Evolutionary conservation across 2,329 filamentous ascomycete species (phyloP).

Genomic region (Penicillium sp.): DNA sequence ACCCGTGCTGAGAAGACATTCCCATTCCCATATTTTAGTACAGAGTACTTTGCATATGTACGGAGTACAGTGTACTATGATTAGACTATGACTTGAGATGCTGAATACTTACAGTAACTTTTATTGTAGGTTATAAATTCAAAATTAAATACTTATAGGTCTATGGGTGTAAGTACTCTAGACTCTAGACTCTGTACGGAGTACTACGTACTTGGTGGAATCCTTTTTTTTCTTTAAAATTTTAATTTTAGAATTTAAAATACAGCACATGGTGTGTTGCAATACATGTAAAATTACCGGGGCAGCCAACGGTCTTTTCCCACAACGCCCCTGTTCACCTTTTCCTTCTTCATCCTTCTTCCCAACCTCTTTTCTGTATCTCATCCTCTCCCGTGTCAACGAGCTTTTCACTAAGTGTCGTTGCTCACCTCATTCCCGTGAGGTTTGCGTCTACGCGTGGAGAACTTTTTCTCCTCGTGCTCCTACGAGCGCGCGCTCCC

Average conservation of each 20-base stretch:
- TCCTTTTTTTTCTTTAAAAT: neutral
- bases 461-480: constrained; percentile 16
- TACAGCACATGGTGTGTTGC: constrained; percentile 1
- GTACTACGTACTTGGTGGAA: neutral
- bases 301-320: constrained; percentile 43
- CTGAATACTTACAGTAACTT: no score
- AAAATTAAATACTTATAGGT: no score
- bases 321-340: constrained; percentile 23
- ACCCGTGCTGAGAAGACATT: neutral
- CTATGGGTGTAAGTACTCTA: no score
- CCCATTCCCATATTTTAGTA: neutral
- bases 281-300: constrained; percentile 13
- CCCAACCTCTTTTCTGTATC: constrained; percentile 22
- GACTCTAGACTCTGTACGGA: neutral
- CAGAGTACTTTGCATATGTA: no score
- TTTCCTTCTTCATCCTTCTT: constrained; percentile 20
- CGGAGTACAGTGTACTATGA: no score
- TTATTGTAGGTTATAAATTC: no score
- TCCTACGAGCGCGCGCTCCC: constrained; percentile 4
- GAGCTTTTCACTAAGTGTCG: constrained; percentile 57
- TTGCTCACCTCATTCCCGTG: constrained; percentile 36
- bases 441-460: constrained; percentile 30
- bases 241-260: constrained; percentile 7
- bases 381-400: constrained; percentile 32
- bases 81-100: no score